phyloP scores from a whole-genome alignment of 495 filamentous ascomycete genomes.

The Neurospora sp. region DNA sequence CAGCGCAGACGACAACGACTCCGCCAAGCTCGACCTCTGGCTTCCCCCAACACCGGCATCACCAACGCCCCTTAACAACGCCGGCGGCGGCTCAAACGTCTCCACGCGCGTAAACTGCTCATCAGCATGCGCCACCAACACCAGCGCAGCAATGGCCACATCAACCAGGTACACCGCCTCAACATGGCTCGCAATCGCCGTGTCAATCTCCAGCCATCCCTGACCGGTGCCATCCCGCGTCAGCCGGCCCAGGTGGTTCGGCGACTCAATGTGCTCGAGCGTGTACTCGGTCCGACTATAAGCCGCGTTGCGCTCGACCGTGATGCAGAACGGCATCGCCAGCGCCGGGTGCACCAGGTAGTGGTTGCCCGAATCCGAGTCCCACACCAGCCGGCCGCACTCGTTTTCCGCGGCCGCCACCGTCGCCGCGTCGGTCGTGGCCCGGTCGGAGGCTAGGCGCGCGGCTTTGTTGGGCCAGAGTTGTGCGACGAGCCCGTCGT shows the following conservation, averaged over 20 bases:
- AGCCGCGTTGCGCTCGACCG: slow-evolving; percentile 38
- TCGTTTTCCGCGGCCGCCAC: slow-evolving; percentile 59
- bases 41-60: slow-evolving; percentile 12
- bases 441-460: slow-evolving; percentile 57
- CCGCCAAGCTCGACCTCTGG: slow-evolving; percentile 16
- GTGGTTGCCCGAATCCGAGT: slow-evolving; percentile 43
- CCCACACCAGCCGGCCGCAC: slow-evolving; percentile 62
- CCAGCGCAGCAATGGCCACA: slow-evolving; percentile 55
- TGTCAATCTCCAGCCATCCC: slow-evolving; percentile 45
- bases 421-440: slow-evolving; percentile 47
- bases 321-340: slow-evolving; percentile 45
- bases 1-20: not conserved
- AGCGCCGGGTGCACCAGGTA: slow-evolving; percentile 64
- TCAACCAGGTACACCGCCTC: slow-evolving; percentile 67
- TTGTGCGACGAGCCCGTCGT: slow-evolving; percentile 62
- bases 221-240: slow-evolving; percentile 42
- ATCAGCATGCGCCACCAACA: slow-evolving; percentile 59
- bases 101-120: slow-evolving; percentile 36
- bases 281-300: slow-evolving; percentile 49
- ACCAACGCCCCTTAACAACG: slow-evolving; percentile 10
- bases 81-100: slow-evolving; percentile 43
- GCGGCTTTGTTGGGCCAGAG: slow-evolving; percentile 62
- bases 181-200: slow-evolving; percentile 36
- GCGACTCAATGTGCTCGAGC: slow-evolving; percentile 52
- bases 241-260: slow-evolving; percentile 38